Evolutionary conservation across 2,329 filamentous ascomycete species (phyloP), one percentile per base, ranked within the genome.

Genomic region (Didymella glomerata): DNA sequence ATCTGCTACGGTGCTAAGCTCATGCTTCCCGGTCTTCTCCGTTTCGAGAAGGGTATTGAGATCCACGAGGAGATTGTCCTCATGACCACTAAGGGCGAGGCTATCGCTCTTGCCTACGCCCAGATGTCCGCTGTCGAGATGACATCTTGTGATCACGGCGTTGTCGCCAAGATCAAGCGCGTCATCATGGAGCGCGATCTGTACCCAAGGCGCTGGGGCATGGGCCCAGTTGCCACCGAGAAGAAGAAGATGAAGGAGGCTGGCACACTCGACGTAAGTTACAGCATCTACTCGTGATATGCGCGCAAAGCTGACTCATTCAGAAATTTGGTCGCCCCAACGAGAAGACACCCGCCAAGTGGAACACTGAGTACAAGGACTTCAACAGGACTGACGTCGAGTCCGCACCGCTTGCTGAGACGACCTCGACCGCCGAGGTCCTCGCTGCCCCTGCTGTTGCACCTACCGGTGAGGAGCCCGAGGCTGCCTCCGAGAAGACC

Each of bases 221-320:
- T 98, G 76, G 95, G 95, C 63, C 94, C 95, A 52, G 89, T 94
- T 61, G 95, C 95, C 48, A 82, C 90, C 48, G 93, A 98, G 86
- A 99, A 99, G 89, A 99, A 99, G 90, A 97, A 98, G 88, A 88
- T 99, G 84, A 98, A 98, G 88, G 92, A 93, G 52, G 91, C 92
- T 69, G 95, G 95, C 79, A 97, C 97, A 83, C 90, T 99, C 61
- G 95, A 99, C 84, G 84, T 86, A 76, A 77, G 84, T 77, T 59
- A 20, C 30, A 30, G 1, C 9, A 11, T n/a, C 4, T 9, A 22
- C 3, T 5, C 11, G n/a, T 8, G 0, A 18, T 36, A 18, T 16
- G 30, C 11, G 27, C 53, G 13, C 20, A 38, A 38, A 57, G 55
- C 77, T 83, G 75, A 83, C 48, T 34, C 41, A 13, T 30, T 11